These are phyloP conservation scores for Rhizophagus prolifer DNA, from an alignment of 192 early-diverging fungal genomes.

Conservation along the genomic window DNA sequence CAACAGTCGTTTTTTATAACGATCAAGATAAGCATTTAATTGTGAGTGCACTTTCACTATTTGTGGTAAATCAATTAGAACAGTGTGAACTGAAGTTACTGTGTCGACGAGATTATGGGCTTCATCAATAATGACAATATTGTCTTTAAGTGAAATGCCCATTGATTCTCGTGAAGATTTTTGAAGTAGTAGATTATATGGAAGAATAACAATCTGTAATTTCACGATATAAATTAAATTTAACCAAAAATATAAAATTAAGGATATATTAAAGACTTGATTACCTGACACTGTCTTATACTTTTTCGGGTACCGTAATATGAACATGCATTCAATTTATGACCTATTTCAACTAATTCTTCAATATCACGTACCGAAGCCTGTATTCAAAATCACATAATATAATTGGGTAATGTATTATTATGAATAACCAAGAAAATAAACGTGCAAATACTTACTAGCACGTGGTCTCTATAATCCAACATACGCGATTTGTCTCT, in stretches of 20 bases:
- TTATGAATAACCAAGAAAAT: background rate
- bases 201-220: constrained; percentile 77
- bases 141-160: constrained; percentile 66
- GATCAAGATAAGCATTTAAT: constrained; percentile 62
- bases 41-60: constrained; percentile 55
- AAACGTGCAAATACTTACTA: constrained; percentile 26
- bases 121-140: constrained; percentile 86
- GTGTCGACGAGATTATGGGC: constrained; percentile 77
- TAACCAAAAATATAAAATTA: background rate
- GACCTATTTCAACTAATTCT: constrained; percentile 70
- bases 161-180: constrained; percentile 70
- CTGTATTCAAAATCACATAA: constrained; percentile 27
- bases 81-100: constrained; percentile 69
- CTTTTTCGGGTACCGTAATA: constrained; percentile 81
- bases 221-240: constrained; percentile 11
- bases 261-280: background rate
- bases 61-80: constrained; percentile 50
- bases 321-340: constrained; percentile 60
- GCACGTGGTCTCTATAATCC: constrained; percentile 58
- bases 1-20: constrained; percentile 67
- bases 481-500: constrained; percentile 50
- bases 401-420: background rate
- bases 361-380: constrained; percentile 76
- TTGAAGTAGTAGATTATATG: constrained; percentile 85
- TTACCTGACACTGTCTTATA: constrained; percentile 51